Evolutionary conservation across 768 basidiomycete species (phyloP).

Genomic region (Collybia sordida): DNA sequence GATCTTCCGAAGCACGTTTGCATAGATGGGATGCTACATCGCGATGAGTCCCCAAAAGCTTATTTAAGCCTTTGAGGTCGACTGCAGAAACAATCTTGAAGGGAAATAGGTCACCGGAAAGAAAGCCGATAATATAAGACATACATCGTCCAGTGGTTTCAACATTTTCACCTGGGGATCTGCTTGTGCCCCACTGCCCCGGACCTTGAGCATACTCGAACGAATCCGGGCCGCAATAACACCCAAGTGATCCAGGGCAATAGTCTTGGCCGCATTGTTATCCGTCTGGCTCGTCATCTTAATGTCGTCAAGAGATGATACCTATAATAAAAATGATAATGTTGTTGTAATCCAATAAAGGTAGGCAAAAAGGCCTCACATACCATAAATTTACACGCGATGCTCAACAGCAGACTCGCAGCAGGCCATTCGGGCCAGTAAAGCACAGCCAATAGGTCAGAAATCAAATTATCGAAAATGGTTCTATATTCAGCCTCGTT

Average conservation of each 20-base stretch:
- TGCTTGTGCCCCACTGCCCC: constrained; percentile 25
- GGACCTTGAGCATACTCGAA: constrained; percentile 49
- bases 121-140: constrained; percentile 3
- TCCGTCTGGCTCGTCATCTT: constrained; percentile 69
- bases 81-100: constrained; percentile 52
- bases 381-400: constrained; percentile 87
- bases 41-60: constrained; percentile 59
- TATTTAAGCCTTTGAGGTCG: constrained; percentile 53
- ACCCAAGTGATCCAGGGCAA: constrained; percentile 92
- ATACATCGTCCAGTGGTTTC: constrained; percentile 73
- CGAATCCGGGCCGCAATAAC: constrained; percentile 86
- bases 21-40: constrained; percentile 66
- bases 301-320: constrained; percentile 79
- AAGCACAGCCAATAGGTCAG: constrained; percentile 83
- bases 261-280: constrained; percentile 80
- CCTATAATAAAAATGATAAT: constrained; percentile 42
- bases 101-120: not conserved
- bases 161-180: constrained; percentile 36
- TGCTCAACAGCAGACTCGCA: constrained; percentile 75
- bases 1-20: constrained; percentile 75
- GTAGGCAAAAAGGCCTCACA: constrained; percentile 11
- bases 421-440: constrained; percentile 99
- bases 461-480: constrained; percentile 89
- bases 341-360: not conserved
- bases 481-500: constrained; percentile 93